Conservation (phyloP, 2,329 filamentous ascomycete species). For the Lecanicillium sp. region DNA sequence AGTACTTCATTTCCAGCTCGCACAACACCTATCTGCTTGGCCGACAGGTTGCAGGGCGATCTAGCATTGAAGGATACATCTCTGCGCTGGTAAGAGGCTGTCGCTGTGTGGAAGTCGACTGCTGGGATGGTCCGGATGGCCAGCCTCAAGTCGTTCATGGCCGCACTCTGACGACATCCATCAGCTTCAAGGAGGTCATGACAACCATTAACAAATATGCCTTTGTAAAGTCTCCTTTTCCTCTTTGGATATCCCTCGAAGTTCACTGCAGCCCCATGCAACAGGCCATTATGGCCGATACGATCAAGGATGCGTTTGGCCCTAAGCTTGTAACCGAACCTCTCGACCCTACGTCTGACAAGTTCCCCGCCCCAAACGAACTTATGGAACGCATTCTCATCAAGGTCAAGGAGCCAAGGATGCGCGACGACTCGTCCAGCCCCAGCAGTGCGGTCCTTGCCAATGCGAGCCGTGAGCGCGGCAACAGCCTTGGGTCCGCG, state of each 20-base stretch:
- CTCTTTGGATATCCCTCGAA: constrained; percentile 89
- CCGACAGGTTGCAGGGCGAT: constrained; percentile 79
- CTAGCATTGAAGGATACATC: constrained; percentile 93
- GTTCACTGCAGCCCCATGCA: constrained; percentile 83
- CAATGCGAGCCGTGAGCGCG: constrained; percentile 40
- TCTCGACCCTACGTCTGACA: constrained; percentile 56
- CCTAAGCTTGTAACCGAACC: constrained; percentile 71
- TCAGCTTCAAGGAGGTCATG: constrained; percentile 87
- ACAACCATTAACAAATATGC: constrained; percentile 91
- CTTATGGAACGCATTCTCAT: constrained; percentile 77
- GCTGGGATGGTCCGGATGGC: constrained; percentile 88
- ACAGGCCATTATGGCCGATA: constrained; percentile 80
- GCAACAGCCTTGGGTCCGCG: constrained; percentile 71
- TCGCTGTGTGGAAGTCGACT: constrained; percentile 94
- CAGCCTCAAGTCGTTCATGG: constrained; percentile 88
- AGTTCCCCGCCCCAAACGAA: constrained; percentile 78
- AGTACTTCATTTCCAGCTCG: constrained; percentile 97
- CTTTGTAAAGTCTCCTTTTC: constrained; percentile 78
- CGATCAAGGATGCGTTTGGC: constrained; percentile 79
- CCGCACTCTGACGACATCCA: constrained; percentile 77
- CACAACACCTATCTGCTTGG: constrained; percentile 97
- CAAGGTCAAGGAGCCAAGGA: constrained; percentile 80
- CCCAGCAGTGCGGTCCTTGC: constrained; percentile 25
- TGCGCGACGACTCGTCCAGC: constrained; percentile 34
- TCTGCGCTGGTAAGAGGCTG: constrained; percentile 80